Evolutionary conservation across 352 stramenopile species (phyloP), one percentile per base, ranked within the genome.

Genomic region (Phytophthora foliorum): DNA sequence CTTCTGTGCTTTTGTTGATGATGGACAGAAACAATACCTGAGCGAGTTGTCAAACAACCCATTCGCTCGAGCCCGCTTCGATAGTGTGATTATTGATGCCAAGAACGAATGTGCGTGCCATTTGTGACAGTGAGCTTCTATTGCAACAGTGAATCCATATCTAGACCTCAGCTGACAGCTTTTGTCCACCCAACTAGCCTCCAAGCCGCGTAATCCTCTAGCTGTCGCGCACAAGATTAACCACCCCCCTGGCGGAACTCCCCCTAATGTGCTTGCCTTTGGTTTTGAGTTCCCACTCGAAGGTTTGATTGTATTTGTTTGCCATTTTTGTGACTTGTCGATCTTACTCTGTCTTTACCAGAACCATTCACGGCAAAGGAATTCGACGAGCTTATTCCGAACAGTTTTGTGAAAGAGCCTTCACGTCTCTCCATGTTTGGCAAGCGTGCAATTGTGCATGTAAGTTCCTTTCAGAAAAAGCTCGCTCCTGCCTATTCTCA

Each of bases 141-240:
- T 13, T 34, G 29, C 29, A 34, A 34, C 7, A 34, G 29, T 34
- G 29, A 13, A 34, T 3, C 29, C 8, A 8, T 34, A n/a, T 34
- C 5, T 6, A 31, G 27, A 31, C 2, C 27, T 49, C 14, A 34
- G 19, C 50, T 78, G 19, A 75, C 31, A 36, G 52, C 16, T 51
- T 50, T 60, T 52, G 16, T 59, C n/a, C 41, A 21, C 2, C 46
- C 17, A 52, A 50, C 9, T 44, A 96, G 88, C 84, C 2, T 80
- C 81, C 0, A 79, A 71, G 22, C 85, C 84, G 2, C 69, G 74
- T 5, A 96, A 96, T 46, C 77, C 79, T 10, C 74, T 95, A 36
- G 87, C 84, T 17, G 75, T 96, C 3, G 89, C 80, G 22, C 89
- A 96, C 72, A 95, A 93, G 69, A 94, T 96, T 65, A 96, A 96